Conservation (phyloP, 2,329 filamentous ascomycete species). For the Thelonectria rubi region DNA sequence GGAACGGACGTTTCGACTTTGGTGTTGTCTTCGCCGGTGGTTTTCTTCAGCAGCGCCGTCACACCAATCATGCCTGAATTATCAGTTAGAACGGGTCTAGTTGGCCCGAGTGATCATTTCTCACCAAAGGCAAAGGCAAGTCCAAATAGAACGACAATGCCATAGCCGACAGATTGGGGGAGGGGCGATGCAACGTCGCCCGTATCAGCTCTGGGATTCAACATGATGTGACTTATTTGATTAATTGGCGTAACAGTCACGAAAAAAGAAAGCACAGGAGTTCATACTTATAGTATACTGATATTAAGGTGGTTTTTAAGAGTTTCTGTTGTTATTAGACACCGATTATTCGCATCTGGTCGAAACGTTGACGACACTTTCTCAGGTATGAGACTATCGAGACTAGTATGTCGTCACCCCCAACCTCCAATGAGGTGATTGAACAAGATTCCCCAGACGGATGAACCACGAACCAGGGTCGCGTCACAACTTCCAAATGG, state of each 20-base stretch:
- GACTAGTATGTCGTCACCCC: slow-evolving; percentile 22
- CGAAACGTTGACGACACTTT: neutral
- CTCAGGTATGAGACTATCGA: slow-evolving; percentile 24
- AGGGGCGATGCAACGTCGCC: slow-evolving; percentile 19
- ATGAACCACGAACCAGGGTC: slow-evolving; percentile 18
- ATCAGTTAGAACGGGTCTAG: neutral
- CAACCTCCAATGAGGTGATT: slow-evolving; percentile 16
- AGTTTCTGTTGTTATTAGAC: neutral
- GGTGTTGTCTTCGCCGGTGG: slow-evolving; percentile 26
- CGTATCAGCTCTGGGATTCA: slow-evolving; percentile 14
- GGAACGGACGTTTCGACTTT: slow-evolving; percentile 20
- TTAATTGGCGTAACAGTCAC: neutral
- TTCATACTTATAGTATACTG: neutral
- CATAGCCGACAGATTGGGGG: slow-evolving; percentile 67
- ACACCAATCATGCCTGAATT: slow-evolving; percentile 24
- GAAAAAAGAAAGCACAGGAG: neutral
- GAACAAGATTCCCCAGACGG: slow-evolving; percentile 8
- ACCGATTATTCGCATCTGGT: neutral
- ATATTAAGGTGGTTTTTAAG: too few species aligned
- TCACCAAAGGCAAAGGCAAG: slow-evolving; percentile 73
- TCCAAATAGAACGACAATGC: slow-evolving; percentile 77
- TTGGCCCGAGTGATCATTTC: slow-evolving; percentile 53
- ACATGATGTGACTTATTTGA: neutral
- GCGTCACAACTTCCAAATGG: slow-evolving; percentile 22
- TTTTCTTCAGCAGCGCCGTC: slow-evolving; percentile 22